A percentile compares a stretch with the other conserved stretches of the same genome.
phyloP scores from a whole-genome alignment of 768 basidiomycete species.

The Boletus edulis region DNA sequence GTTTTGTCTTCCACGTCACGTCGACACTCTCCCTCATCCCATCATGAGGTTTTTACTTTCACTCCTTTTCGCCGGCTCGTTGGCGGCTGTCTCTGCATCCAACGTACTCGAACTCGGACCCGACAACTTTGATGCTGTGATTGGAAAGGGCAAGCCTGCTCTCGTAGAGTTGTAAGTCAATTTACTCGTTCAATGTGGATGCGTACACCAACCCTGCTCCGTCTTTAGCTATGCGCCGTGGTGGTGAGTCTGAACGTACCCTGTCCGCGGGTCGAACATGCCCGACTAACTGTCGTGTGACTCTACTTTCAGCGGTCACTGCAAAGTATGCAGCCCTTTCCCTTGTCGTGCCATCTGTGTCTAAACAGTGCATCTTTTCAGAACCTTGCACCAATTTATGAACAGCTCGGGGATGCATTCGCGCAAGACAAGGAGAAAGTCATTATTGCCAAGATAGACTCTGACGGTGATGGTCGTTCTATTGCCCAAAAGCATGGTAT shows the following conservation, averaged over 20 bases:
- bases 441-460: slow-evolving; percentile 88
- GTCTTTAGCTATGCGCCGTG: slow-evolving; percentile 74
- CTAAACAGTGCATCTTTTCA: slow-evolving; percentile 26
- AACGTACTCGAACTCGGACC: slow-evolving; percentile 81
- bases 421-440: slow-evolving; percentile 77
- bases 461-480: slow-evolving; percentile 80
- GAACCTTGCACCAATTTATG: slow-evolving; percentile 87
- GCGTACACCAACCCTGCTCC: neutral
- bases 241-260: slow-evolving; percentile 55
- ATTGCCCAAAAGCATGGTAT: slow-evolving; percentile 79
- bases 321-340: slow-evolving; percentile 57
- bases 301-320: slow-evolving; percentile 61
- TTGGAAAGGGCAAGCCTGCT: slow-evolving; percentile 80
- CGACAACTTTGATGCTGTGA: slow-evolving; percentile 67
- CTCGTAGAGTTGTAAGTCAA: slow-evolving; percentile 85
- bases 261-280: neutral
- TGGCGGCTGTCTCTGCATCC: slow-evolving; percentile 62
- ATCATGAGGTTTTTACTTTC: slow-evolving; percentile 60
- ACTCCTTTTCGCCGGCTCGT: slow-evolving; percentile 52
- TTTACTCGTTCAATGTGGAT: neutral
- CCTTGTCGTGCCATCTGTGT: neutral
- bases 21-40: slow-evolving; percentile 18
- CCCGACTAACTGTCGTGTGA: neutral
- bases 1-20: slow-evolving; percentile 29
- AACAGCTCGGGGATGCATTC: slow-evolving; percentile 88